A percentile compares a stretch with the other conserved stretches of the same genome.
These are phyloP conservation scores for Pseudogymnoascus sp. DNA, from an alignment of 2,329 filamentous ascomycete species.

Conservation along the genomic window DNA sequence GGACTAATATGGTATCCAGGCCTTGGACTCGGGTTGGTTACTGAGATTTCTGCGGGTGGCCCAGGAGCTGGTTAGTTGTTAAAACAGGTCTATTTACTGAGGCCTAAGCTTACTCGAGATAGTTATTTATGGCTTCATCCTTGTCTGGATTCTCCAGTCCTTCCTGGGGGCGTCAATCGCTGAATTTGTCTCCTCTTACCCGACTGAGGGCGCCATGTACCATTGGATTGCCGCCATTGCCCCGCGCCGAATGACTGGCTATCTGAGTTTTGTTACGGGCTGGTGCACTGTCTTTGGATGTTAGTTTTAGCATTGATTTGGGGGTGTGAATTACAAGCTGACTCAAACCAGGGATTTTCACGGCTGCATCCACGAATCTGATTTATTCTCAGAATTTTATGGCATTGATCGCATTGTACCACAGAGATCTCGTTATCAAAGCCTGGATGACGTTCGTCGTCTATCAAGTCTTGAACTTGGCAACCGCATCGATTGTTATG, in stretches of 20 bases:
- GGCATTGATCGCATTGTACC: conserved; percentile 37
- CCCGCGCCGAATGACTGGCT: conserved; percentile 32
- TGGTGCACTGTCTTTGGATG: conserved; percentile 35
- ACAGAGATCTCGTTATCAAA: conserved; percentile 34
- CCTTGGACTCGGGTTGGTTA: conserved; percentile 38
- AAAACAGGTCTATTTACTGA: not conserved
- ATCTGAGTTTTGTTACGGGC: conserved; percentile 39
- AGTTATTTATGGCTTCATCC: conserved; percentile 44
- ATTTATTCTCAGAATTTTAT: conserved; percentile 37
- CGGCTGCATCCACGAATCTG: conserved; percentile 21
- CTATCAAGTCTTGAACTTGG: conserved; percentile 37
- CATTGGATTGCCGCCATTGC: conserved; percentile 44
- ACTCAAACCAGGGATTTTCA: conserved; percentile 34
- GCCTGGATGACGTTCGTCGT: conserved; percentile 43
- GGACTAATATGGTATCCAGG: conserved; percentile 20
- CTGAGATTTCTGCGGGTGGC: conserved; percentile 41
- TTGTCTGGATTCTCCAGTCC: conserved; percentile 40
- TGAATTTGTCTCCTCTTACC: conserved; percentile 43
- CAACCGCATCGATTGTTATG: conserved; percentile 39
- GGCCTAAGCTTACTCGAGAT: not conserved
- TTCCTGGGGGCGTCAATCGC: conserved; percentile 40
- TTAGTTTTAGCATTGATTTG: conserved; percentile 27
- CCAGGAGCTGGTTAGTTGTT: conserved; percentile 33
- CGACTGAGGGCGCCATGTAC: conserved; percentile 44
- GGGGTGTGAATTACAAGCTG: not conserved